These are phyloP conservation scores for Rhizopogon hawkerae DNA, from an alignment of 1,284 basidiomycete genomes.

Conservation along the genomic window DNA sequence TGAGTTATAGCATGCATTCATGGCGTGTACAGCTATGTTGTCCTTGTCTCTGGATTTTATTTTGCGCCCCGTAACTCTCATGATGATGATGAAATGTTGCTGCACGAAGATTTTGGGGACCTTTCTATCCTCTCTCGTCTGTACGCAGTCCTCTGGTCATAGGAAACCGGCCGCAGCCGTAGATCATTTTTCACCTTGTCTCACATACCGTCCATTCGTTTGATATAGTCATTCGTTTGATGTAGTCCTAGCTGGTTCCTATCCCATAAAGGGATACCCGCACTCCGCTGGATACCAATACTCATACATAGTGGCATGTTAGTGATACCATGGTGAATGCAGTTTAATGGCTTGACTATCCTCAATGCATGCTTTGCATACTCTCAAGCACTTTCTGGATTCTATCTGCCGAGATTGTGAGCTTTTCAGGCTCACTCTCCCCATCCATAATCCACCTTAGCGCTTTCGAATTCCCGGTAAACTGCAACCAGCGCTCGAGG, in stretches of 20 bases:
- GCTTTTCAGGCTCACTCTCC: constrained; percentile 43
- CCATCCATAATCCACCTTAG: constrained; percentile 45
- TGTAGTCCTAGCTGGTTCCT: not conserved
- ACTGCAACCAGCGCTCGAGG: constrained; percentile 57
- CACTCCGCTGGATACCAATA: constrained; percentile 3
- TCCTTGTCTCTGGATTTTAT: constrained; percentile 54
- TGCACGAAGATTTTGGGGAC: constrained; percentile 5
- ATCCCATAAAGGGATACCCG: not conserved
- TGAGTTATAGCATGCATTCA: not conserved
- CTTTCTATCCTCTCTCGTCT: constrained; percentile 4
- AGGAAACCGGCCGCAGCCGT: not conserved
- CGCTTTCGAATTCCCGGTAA: constrained; percentile 28
- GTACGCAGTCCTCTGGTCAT: constrained; percentile 17
- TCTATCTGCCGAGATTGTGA: constrained; percentile 37
- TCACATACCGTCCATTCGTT: not conserved
- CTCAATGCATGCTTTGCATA: constrained; percentile 56
- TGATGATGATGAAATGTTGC: constrained; percentile 15
- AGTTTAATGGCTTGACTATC: not conserved
- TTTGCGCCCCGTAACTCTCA: constrained; percentile 36
- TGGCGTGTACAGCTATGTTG: constrained; percentile 39
- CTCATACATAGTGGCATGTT: constrained; percentile 12
- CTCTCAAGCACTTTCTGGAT: constrained; percentile 48
- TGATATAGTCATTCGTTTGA: constrained; percentile 1
- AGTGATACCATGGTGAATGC: constrained; percentile 10
- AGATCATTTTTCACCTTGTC: not conserved